These are phyloP conservation scores for Xerocomellus amylosporus DNA, from an alignment of 768 basidiomycete genomes.

Conservation along the genomic window DNA sequence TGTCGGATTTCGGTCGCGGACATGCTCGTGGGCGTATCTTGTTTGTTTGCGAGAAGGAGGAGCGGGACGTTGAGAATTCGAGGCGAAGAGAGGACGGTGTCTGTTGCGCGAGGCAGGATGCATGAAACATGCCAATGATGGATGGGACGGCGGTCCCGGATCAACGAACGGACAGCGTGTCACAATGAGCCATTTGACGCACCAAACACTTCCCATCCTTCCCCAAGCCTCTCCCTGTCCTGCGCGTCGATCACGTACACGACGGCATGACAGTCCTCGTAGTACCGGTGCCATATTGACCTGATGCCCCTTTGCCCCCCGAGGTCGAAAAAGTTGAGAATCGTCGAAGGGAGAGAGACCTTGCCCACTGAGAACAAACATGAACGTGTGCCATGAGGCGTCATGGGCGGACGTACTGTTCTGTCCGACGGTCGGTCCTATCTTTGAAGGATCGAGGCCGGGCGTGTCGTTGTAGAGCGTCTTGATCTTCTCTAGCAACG, in stretches of 20 bases:
- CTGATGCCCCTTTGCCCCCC: conserved; percentile 94
- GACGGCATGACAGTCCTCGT: conserved; percentile 95
- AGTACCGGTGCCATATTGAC: conserved; percentile 92
- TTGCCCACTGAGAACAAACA: conserved; percentile 65
- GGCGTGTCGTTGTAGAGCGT: conserved; percentile 85
- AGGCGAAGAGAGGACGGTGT: conserved; percentile 83
- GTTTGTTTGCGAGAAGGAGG: conserved; percentile 93
- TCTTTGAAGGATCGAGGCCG: conserved; percentile 87
- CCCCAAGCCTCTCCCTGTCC: conserved; percentile 82
- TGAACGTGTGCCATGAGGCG: neutral
- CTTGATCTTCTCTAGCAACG: conserved; percentile 90
- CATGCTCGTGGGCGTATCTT: conserved; percentile 76
- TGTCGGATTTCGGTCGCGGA: conserved; percentile 90
- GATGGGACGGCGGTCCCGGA: too few species aligned
- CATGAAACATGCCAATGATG: neutral
- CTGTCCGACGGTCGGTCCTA: conserved; percentile 95
- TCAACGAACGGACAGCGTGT: neutral
- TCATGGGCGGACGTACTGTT: conserved; percentile 66
- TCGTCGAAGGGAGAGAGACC: conserved; percentile 88
- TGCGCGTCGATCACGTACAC: conserved; percentile 93
- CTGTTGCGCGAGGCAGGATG: conserved; percentile 33
- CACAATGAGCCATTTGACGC: conserved; percentile 25
- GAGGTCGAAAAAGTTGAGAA: conserved; percentile 95
- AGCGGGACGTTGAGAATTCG: conserved; percentile 89
- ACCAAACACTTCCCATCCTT: conserved; percentile 99